Conservation (phyloP, 192 early-diverging fungal species). For the Gonapodya prolifera region DNA sequence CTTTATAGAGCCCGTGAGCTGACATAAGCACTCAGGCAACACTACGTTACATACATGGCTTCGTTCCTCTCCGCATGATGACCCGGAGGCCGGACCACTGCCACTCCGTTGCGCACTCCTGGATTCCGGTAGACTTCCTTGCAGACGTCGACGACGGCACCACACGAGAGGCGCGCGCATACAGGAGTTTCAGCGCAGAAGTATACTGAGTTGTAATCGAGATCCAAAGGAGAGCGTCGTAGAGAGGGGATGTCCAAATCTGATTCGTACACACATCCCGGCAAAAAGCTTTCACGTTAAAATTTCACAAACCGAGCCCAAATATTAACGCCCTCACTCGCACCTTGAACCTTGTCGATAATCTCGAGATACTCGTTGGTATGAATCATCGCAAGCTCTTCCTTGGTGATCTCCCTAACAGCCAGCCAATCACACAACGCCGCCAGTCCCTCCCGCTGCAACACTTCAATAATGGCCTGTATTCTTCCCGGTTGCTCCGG, state of each 20-base stretch:
- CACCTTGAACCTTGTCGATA: constrained; percentile 30
- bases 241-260: constrained; percentile 31
- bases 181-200: constrained; percentile 47
- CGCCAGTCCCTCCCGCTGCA: constrained; percentile 30
- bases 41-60: constrained; percentile 13
- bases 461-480: constrained; percentile 45
- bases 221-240: constrained; percentile 17
- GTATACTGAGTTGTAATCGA: constrained; percentile 52
- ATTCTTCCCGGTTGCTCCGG: constrained; percentile 66
- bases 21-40: neutral
- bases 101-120: constrained; percentile 61
- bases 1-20: constrained; percentile 5
- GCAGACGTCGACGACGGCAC: constrained; percentile 60
- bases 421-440: constrained; percentile 26
- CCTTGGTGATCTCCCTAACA: constrained; percentile 25
- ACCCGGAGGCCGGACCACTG: constrained; percentile 83
- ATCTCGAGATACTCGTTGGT: constrained; percentile 24
- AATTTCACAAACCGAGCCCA: constrained; percentile 5
- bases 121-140: constrained; percentile 46
- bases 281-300: constrained; percentile 20
- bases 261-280: constrained; percentile 9
- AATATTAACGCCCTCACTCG: neutral
- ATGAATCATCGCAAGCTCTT: constrained; percentile 45
- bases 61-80: constrained; percentile 74
- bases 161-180: constrained; percentile 58